phyloP scores from a whole-genome alignment of 2,329 filamentous ascomycete species.

The Talaromyces sp. region DNA sequence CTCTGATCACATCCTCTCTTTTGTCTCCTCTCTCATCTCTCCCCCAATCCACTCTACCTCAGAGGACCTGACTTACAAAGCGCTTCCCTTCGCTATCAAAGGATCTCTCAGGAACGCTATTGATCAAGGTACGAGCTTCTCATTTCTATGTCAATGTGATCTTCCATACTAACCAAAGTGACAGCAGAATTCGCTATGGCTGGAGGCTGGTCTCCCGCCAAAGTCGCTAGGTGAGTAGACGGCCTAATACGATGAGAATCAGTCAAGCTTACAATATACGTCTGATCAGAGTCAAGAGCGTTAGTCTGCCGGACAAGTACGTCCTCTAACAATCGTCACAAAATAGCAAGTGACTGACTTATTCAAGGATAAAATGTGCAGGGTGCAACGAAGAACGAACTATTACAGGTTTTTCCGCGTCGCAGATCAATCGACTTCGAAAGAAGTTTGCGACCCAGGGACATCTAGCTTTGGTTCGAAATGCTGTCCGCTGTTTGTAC shows the following conservation, averaged over 20 bases:
- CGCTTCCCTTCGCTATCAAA: neutral
- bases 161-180: neutral
- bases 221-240: neutral
- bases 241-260: neutral
- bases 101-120: neutral
- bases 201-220: constrained; percentile 9
- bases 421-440: constrained; percentile 41
- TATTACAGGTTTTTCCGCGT: constrained; percentile 44
- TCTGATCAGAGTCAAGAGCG: neutral
- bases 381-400: constrained; percentile 44
- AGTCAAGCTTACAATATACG: neutral
- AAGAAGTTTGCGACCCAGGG: constrained; percentile 23
- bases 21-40: neutral
- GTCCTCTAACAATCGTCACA: neutral
- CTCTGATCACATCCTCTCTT: neutral
- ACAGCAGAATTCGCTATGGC: constrained; percentile 1
- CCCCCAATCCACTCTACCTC: neutral
- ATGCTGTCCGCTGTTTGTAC: constrained; percentile 38
- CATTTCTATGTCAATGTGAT: too few relatives aligned
- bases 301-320: neutral
- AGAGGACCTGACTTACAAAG: neutral
- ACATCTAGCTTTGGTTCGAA: constrained; percentile 19
- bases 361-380: constrained; percentile 45
- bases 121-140: neutral
- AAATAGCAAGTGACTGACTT: neutral